Evolutionary conservation across 179 eudicot species (phyloP), one percentile per base, ranked within the genome.

Genomic region (Silene vulgaris): DNA sequence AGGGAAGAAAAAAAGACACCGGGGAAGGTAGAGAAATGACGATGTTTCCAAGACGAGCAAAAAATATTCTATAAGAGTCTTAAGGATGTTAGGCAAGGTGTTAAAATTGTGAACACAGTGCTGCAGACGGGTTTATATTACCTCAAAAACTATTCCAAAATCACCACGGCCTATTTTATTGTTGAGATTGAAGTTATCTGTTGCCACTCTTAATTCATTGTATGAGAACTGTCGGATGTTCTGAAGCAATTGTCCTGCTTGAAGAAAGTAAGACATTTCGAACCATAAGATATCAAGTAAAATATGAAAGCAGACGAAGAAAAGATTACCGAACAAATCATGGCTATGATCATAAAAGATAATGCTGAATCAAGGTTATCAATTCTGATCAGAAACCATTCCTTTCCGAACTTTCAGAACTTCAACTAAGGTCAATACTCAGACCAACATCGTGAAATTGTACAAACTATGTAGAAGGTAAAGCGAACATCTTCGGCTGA

Each of bases 131-230:
- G 48, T 40, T 40, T 40, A 40, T 37, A 78, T 11, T 85, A 89
- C 97, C 97, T 91, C 90, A 75, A 85, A 91, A 68, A 91, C 97
- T 56, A 79, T 85, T 32, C 97, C 97, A 76, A 91, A 91, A 72
- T 94, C 97, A 74, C 97, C 97, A 80, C 88, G 83, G 40, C 97
- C 97, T 56, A 91, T 79, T 82, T 86, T 89, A 72, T 89, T 87
- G 74, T 82, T 78, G 69, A 65, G 70, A 79, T 83, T 79, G 56
- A 92, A 92, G 75, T 87, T 75, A 26, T 84, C 80, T 4, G 97
- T 92, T 66, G 94, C 92, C 20, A 65, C 80, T 84, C 82, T 82
- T 77, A 92, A 64, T 80, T 86, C 94, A 23, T 83, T 81, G 88
- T 84, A 88, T 11, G 89, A 75, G 85, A 91, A 91, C 64, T 72